Conservation (phyloP, 2,329 filamentous ascomycete species). For the Fusarium penzigii region DNA sequence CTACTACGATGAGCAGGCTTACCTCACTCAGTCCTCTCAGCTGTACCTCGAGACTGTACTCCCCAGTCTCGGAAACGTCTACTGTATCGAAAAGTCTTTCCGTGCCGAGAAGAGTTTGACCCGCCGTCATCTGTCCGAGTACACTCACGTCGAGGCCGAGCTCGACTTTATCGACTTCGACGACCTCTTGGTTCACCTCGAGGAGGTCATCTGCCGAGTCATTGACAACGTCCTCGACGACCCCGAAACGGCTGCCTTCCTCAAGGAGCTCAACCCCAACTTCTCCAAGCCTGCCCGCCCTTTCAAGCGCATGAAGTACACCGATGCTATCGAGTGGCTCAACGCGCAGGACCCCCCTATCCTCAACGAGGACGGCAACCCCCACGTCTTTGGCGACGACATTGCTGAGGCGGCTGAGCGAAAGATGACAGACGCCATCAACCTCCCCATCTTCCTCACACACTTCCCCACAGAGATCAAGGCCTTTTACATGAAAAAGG, state of each 20-base stretch:
- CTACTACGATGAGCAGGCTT: conserved; percentile 88
- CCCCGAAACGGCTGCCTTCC: conserved; percentile 67
- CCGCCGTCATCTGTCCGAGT: conserved; percentile 90
- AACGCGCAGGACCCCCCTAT: conserved; percentile 74
- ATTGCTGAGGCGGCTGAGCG: conserved; percentile 98
- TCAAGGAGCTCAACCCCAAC: conserved; percentile 87
- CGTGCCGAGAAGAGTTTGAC: conserved; percentile 96
- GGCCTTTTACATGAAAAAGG: conserved; percentile 98
- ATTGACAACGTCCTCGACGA: conserved; percentile 77
- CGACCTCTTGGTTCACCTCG: conserved; percentile 84
- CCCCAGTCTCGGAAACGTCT: conserved; percentile 88
- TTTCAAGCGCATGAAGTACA: conserved; percentile 93
- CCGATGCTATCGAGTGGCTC: conserved; percentile 93
- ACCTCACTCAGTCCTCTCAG: conserved; percentile 95
- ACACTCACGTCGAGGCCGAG: conserved; percentile 95
- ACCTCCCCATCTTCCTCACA: conserved; percentile 91
- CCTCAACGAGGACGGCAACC: conserved; percentile 86
- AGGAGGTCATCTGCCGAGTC: conserved; percentile 83
- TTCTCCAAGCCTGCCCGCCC: conserved; percentile 82
- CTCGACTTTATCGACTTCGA: conserved; percentile 94
- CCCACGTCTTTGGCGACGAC: conserved; percentile 92
- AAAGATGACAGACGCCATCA: conserved; percentile 95
- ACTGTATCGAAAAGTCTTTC: conserved; percentile 98
- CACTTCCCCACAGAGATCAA: conserved; percentile 98
- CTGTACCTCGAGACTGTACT: conserved; percentile 96